A percentile compares a stretch with the other conserved stretches of the same genome.
These are phyloP conservation scores for Lentinula raphanica DNA, from an alignment of 768 basidiomycete genomes.

Conservation along the genomic window DNA sequence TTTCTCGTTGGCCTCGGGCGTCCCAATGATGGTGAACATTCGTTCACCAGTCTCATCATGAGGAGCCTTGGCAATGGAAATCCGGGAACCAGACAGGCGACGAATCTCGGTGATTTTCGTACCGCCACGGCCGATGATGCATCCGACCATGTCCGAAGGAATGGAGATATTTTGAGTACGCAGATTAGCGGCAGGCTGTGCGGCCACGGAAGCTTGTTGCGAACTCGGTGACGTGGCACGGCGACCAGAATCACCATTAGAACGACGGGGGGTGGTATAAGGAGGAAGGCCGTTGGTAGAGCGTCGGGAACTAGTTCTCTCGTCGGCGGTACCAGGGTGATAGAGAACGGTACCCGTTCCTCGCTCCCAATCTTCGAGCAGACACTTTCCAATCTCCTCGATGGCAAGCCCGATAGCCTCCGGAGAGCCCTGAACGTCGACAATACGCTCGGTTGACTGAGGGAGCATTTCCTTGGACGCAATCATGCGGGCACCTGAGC, in stretches of 20 bases:
- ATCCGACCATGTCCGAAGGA: slow-evolving; percentile 98
- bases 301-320: slow-evolving; percentile 51
- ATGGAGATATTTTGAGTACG: slow-evolving; percentile 99
- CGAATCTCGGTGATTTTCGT: slow-evolving; percentile 99
- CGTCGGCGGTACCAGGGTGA: slow-evolving; percentile 86
- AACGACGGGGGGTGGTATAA: slow-evolving; percentile 50
- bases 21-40: slow-evolving; percentile 99
- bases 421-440: slow-evolving; percentile 92
- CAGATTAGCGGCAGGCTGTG: slow-evolving; percentile 69
- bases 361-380: slow-evolving; percentile 96
- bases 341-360: slow-evolving; percentile 91
- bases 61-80: slow-evolving; percentile 98
- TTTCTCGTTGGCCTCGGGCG: slow-evolving; percentile 95
- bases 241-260: slow-evolving; percentile 52
- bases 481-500: slow-evolving; percentile 95
- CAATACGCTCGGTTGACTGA: slow-evolving; percentile 97
- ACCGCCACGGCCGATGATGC: slow-evolving; percentile 93
- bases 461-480: slow-evolving; percentile 99
- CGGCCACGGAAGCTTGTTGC: slow-evolving; percentile 44
- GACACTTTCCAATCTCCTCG: slow-evolving; percentile 91
- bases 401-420: slow-evolving; percentile 92
- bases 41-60: slow-evolving; percentile 99
- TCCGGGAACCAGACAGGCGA: slow-evolving; percentile 94
- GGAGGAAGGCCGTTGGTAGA: slow-evolving; percentile 45
- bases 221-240: slow-evolving; percentile 44